Evolutionary conservation across 108 stramenopile species (phyloP).

Genomic region (Cyclotella kingstonii): DNA sequence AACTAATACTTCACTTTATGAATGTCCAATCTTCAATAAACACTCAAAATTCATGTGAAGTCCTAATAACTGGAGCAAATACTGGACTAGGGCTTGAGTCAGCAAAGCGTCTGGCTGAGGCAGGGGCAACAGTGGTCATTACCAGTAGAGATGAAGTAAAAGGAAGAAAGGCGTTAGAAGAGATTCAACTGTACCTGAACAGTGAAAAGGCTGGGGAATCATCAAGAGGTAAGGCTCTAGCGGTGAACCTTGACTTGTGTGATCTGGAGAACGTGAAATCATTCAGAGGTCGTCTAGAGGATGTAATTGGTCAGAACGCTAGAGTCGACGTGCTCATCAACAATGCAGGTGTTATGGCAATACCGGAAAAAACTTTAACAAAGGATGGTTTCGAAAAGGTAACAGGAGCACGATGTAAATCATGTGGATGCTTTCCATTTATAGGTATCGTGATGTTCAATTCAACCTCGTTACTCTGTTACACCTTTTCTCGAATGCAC

Average conservation of each 20-base stretch:
- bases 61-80: constrained; percentile 71
- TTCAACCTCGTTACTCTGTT: background rate
- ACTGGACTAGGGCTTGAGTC: constrained; percentile 78
- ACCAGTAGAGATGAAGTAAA: constrained; percentile 48
- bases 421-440: background rate
- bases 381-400: constrained; percentile 61
- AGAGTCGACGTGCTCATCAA: constrained; percentile 71
- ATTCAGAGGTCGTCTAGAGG: constrained; percentile 30
- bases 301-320: constrained; percentile 18
- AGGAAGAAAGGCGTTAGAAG: constrained; percentile 48
- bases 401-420: too few species aligned
- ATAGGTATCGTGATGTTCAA: background rate
- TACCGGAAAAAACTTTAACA: constrained; percentile 48
- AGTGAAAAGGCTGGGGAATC: constrained; percentile 14
- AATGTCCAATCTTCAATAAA: too few species aligned
- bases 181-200: constrained; percentile 34
- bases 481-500: background rate
- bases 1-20: background rate
- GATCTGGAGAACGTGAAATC: constrained; percentile 46
- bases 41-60: constrained; percentile 1
- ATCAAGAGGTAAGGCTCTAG: constrained; percentile 29
- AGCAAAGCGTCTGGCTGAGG: constrained; percentile 53
- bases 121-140: constrained; percentile 72
- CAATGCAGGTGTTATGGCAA: constrained; percentile 79
- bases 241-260: constrained; percentile 36